A percentile compares a stretch with the other conserved stretches of the same genome.
These are phyloP conservation scores for Elaeagnus macrophylla DNA, from an alignment of 306 rosid species.

Conservation along the genomic window DNA sequence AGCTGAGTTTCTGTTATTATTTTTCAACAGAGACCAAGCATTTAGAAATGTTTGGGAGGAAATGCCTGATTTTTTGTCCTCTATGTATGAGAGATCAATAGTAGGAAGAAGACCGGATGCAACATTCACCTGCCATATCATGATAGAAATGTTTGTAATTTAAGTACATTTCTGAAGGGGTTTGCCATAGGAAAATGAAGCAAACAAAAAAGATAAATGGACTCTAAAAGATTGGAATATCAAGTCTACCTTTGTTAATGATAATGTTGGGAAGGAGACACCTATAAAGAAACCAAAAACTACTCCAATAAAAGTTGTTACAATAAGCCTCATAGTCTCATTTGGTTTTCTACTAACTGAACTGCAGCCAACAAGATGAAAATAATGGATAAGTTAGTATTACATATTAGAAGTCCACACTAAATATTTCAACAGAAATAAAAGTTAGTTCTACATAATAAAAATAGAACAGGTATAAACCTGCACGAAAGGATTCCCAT, in stretches of 20 bases:
- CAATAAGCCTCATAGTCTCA: constrained; percentile 71
- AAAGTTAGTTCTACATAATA: not conserved
- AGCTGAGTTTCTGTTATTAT: constrained; percentile 28
- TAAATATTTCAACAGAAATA: constrained; percentile 10
- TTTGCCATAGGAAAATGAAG: no score
- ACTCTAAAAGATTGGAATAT: constrained; percentile 3
- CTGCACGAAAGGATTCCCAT: constrained; percentile 85
- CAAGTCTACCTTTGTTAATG: constrained; percentile 61
- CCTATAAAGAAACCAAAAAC: constrained; percentile 86
- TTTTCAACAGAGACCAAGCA: constrained; percentile 30
- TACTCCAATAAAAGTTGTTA: constrained; percentile 75
- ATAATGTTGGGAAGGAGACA: constrained; percentile 68
- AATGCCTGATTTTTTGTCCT: constrained; percentile 31
- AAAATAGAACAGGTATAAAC: constrained; percentile 27
- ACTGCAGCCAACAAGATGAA: constrained; percentile 45
- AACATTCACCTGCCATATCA: constrained; percentile 63
- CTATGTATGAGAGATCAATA: constrained; percentile 40
- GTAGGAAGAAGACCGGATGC: constrained; percentile 57
- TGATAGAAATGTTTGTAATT: constrained; percentile 9
- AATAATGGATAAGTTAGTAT: constrained; percentile 1
- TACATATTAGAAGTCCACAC: constrained; percentile 6
- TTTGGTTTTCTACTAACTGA: constrained; percentile 59
- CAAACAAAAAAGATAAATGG: constrained; percentile 9
- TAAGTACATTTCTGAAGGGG: no score
- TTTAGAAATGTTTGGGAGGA: constrained; percentile 24